Evolutionary conservation across 2,329 filamentous ascomycete species (phyloP).

Genomic region (Graphiopsis chlorocephala): DNA sequence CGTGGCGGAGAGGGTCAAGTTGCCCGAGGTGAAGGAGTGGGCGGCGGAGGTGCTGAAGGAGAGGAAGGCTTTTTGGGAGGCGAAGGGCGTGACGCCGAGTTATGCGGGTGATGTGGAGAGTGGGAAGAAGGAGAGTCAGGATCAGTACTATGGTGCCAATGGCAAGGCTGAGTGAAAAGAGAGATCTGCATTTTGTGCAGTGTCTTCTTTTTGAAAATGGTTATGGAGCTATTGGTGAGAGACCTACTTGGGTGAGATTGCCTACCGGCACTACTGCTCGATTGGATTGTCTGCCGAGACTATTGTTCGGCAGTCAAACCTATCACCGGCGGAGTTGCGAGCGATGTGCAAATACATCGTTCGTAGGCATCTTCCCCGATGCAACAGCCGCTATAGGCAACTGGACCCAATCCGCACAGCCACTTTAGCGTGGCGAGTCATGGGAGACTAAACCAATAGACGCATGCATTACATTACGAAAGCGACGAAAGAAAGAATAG

Average conservation of each 20-base stretch:
- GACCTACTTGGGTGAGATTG: background rate
- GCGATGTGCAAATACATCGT: background rate
- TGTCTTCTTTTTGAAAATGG: background rate
- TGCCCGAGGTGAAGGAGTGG: constrained; percentile 80
- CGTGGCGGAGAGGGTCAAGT: constrained; percentile 68
- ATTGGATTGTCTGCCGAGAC: background rate
- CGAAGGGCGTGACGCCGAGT: constrained; percentile 28
- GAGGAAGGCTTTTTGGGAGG: constrained; percentile 69
- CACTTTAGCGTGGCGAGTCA: background rate
- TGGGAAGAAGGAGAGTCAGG: constrained; percentile 31
- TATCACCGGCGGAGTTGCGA: background rate
- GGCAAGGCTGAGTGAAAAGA: background rate
- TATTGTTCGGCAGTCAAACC: background rate
- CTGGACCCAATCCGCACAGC: background rate
- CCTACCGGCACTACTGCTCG: background rate
- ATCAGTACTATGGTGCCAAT: constrained; percentile 35
- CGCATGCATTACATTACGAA: background rate
- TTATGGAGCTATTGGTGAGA: background rate
- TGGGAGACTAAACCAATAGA: background rate
- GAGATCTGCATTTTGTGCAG: background rate
- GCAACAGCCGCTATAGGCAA: background rate
- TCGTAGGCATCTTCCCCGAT: background rate
- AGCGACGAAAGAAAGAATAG: background rate
- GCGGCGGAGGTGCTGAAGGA: constrained; percentile 72
- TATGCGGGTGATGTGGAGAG: constrained; percentile 26